A percentile compares a stretch with the other conserved stretches of the same genome.
Conservation (phyloP, 1,284 basidiomycete species). For the Exobasidium cylindrosporum region DNA sequence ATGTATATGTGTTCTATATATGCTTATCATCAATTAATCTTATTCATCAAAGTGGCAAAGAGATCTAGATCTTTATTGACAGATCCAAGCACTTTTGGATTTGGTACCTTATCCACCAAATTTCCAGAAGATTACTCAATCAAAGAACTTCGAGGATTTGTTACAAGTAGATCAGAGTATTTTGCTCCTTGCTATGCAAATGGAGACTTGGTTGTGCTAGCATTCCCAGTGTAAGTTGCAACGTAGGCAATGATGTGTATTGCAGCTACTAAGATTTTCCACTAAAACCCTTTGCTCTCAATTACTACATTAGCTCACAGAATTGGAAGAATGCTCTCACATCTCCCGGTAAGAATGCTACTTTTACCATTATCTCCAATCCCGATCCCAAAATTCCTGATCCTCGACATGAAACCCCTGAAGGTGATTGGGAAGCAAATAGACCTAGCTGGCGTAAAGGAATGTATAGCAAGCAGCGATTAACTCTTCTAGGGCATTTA, state of each 20-base stretch:
- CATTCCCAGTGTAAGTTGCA: conserved; percentile 44
- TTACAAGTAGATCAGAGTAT: conserved; percentile 45
- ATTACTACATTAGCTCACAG: conserved; percentile 47
- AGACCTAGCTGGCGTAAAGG: conserved; percentile 47
- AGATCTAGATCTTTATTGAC: conserved; percentile 20
- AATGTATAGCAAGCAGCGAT: conserved; percentile 49
- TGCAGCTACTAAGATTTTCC: neutral
- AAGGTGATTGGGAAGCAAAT: conserved; percentile 28
- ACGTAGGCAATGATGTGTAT: neutral
- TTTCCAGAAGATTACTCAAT: conserved; percentile 27
- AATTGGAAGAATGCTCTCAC: conserved; percentile 45
- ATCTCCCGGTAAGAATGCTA: conserved; percentile 29
- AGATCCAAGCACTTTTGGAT: conserved; percentile 30
- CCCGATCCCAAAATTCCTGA: conserved; percentile 35
- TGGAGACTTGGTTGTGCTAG: conserved; percentile 49
- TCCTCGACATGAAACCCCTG: conserved; percentile 23
- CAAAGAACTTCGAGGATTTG: conserved; percentile 23
- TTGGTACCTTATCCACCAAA: conserved; percentile 34
- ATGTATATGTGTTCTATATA: too few relatives aligned
- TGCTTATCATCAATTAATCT: too few relatives aligned
- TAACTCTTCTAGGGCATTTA: conserved; percentile 47
- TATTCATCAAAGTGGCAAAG: conserved; percentile 4
- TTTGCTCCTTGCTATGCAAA: conserved; percentile 44
- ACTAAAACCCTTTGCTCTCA: neutral
- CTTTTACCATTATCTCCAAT: conserved; percentile 37